Evolutionary conservation across 257 asterid species (phyloP).

Genomic region (Penstemon davidsonii): DNA sequence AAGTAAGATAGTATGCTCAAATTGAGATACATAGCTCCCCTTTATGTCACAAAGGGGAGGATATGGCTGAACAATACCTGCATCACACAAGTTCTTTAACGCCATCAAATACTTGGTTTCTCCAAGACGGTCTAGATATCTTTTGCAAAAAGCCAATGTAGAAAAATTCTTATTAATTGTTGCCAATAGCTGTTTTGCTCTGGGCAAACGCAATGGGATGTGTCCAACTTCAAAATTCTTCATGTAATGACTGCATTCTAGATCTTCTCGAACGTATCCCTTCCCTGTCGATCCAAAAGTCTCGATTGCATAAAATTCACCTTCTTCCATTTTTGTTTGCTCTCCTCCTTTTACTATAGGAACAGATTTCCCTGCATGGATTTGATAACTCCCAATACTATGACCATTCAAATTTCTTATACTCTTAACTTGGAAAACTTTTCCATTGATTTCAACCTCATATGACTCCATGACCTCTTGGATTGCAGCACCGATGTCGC

Average conservation of each 20-base stretch:
- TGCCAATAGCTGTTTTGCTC: conserved; percentile 87
- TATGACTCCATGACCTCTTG: conserved; percentile 99
- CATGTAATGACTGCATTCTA: conserved; percentile 99
- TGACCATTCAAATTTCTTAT: conserved; percentile 95
- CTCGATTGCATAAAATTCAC: conserved; percentile 96
- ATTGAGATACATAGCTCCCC: conserved; percentile 94
- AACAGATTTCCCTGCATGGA: conserved; percentile 98
- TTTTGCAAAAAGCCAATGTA: conserved; percentile 93
- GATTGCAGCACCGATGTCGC: conserved; percentile 96
- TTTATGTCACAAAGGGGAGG: conserved; percentile 94
- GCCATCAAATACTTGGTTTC: conserved; percentile 97
- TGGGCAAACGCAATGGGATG: conserved; percentile 81
- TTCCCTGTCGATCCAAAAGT: conserved; percentile 99
- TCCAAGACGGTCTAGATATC: conserved; percentile 89
- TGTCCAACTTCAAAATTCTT: conserved; percentile 95
- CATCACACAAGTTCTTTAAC: conserved; percentile 89
- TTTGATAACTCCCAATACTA: conserved; percentile 88
- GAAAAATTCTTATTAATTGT: conserved; percentile 90
- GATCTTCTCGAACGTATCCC: conserved; percentile 94
- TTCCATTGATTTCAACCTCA: conserved; percentile 97
- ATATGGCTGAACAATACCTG: conserved; percentile 88
- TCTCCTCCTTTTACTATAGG: conserved; percentile 98
- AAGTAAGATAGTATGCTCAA: conserved; percentile 93
- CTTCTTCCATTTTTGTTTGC: conserved; percentile 99
- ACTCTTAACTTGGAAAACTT: conserved; percentile 90